Evolutionary conservation across 306 rosid genomes (phyloP), one percentile per base, ranked within the genome.

Genomic region (Begonia peltatifolia): DNA sequence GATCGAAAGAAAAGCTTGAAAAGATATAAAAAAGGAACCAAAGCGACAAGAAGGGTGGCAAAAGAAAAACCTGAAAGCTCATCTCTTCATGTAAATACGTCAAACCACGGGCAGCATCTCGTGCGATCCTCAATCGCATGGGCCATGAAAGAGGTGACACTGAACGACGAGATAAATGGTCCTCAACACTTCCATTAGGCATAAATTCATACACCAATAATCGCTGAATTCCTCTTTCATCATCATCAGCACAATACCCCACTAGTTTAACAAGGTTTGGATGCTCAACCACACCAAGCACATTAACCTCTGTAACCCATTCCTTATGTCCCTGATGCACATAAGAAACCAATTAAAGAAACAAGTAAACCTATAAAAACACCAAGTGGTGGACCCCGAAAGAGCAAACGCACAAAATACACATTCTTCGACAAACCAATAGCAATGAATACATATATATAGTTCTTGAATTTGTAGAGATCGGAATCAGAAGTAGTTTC

Each of bases 231-330:
- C 99, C 99, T 69, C 99, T 77, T 79, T 90, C 99, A 53, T 86
- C 99, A 43, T 90, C 95, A 50, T 86, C 99, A 23, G 99, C 99
- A 43, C 99, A 90, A 68, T 86, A 83, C 6, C 99, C 99, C 12
- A 90, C 82, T 62, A 90, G 71, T 73, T 90, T 90, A 70, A 90
- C 95, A 55, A 90, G 95, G 74, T 86, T 90, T 14, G 82, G 87
- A 75, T 90, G 99, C 74, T 90, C 95, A 53, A 83, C 94, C 64
- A 90, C 83, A 54, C 99, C 95, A 48, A 90, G 76, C 66, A 90
- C 87, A 83, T 90, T 90, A 64, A 90, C 99, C 78, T 90, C 95
- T 52, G 99, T 90, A 49, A 90, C 84, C 99, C 99, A 90, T 76
- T 90, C 99, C 76, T 71, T 86, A 67, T 90, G 95, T 57, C 99